These are phyloP conservation scores for Serendipita sp. DNA, from an alignment of 768 basidiomycete species.

Conservation along the genomic window DNA sequence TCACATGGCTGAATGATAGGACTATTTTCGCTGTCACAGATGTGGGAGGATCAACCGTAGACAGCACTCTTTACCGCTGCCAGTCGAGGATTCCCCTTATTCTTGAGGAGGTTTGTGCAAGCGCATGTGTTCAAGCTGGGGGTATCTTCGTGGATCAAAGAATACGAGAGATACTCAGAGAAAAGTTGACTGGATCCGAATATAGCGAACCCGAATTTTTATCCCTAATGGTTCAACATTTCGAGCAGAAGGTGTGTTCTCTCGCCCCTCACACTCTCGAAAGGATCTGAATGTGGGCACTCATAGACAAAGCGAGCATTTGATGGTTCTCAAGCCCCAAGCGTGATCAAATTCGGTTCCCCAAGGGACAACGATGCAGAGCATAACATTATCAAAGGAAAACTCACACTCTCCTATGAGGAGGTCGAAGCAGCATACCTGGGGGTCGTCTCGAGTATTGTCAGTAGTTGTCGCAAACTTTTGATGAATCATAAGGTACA, in stretches of 20 bases:
- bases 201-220: neutral
- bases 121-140: neutral
- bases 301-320: conserved; percentile 6
- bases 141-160: neutral
- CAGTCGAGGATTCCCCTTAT: neutral
- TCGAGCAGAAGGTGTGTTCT: neutral
- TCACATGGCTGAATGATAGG: neutral
- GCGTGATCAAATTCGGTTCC: neutral
- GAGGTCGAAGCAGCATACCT: neutral
- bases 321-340: neutral
- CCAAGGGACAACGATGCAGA: neutral
- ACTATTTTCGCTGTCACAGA: neutral
- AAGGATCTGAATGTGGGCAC: neutral
- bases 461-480: neutral
- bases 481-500: neutral
- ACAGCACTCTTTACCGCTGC: conserved; percentile 5
- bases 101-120: conserved; percentile 6
- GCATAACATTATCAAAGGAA: conserved; percentile 4
- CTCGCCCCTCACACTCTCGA: neutral
- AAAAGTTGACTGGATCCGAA: conserved; percentile 3
- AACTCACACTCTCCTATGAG: neutral
- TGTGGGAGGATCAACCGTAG: neutral
- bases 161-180: neutral
- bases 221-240: neutral
- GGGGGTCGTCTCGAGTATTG: neutral